Percentiles rank a stretch among this genome's conserved stretches.
Conservation (phyloP, 2,329 filamentous ascomycete species). For the Diplocarpon mali region DNA sequence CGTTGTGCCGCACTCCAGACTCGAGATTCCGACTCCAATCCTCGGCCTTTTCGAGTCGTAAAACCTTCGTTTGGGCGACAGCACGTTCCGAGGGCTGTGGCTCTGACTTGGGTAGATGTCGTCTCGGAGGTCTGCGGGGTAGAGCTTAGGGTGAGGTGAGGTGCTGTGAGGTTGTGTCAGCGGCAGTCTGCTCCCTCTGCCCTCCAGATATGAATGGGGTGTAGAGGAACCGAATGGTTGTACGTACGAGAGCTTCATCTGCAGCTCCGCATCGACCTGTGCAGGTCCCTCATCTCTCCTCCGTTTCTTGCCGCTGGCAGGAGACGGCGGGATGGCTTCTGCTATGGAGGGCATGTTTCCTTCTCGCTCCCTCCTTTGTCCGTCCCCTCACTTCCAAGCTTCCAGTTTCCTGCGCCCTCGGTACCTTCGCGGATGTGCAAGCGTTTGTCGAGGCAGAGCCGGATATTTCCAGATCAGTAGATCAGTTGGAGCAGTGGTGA, state of each 20-base stretch:
- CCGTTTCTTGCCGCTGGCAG: slow-evolving; percentile 13
- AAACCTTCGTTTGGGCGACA: neutral
- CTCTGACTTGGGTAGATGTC: neutral
- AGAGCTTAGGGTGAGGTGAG: neutral
- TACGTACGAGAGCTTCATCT: slow-evolving; percentile 2
- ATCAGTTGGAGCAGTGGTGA: too few relatives aligned
- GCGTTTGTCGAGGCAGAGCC: too few relatives aligned
- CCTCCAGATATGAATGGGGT: neutral
- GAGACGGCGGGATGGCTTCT: slow-evolving; percentile 8
- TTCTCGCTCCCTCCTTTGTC: neutral
- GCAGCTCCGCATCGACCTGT: slow-evolving; percentile 9
- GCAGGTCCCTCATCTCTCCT: too few relatives aligned
- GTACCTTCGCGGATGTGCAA: too few relatives aligned
- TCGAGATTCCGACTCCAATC: slow-evolving; percentile 2
- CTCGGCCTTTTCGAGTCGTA: slow-evolving; percentile 12
- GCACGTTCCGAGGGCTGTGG: neutral
- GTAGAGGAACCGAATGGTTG: too few relatives aligned
- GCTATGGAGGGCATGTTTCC: slow-evolving; percentile 21
- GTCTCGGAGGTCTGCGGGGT: neutral
- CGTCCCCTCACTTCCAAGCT: neutral
- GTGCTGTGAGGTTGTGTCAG: neutral
- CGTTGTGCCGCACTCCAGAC: neutral
- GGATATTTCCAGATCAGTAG: too few relatives aligned
- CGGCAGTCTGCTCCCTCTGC: neutral
- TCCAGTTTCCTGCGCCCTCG: neutral